Evolutionary conservation across 164 flowering plant genomes (phyloP), one percentile per base, ranked within the genome.

Genomic region (Annona cherimola): DNA sequence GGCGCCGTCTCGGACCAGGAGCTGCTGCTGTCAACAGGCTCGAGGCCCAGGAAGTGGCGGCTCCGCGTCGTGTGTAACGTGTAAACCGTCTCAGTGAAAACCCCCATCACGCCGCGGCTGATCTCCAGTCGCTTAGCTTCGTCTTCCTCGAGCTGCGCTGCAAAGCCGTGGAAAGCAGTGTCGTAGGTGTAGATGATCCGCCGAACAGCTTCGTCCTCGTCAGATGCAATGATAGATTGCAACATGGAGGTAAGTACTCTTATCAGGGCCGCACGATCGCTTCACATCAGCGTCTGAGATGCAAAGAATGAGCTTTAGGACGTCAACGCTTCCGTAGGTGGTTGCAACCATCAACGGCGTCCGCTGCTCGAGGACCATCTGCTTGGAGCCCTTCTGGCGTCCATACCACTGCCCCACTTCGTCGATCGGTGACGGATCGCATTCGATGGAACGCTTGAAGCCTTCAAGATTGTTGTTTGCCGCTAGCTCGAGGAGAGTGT

Each of bases 311-410:
- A 86, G 66, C 67, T 82, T 84, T 43, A 94, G 63, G 43, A 92
- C 89, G 73, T 94, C 95, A 50, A 86, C 62, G 76, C 96, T 92
- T 16, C 99, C 99, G 79, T 94, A 94, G 0, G 87, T 90, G 40
- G 99, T 89, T 61, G 99, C 99, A 5, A 94, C 94, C 99, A 94
- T 94, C 45, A 94, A 78, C 2, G 99, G 97, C 16, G 99, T 94
- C 66, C 96, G 77, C 42, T 89, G 82, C 74, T 87, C 90, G 68
- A 86, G 84, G 35, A 89, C 97, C 96, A 92, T 90, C 72, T 85
- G 88, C 76, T 86, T 92, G 7, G 92, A 86, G 19, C 98, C 95
- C 77, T 89, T 87, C 71, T 78, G 83, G 3, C 97, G 90, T 4
- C 93, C 87, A 82, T 94, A 94, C 98, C 98, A 94, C n/a, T 76